Conservation (phyloP, 176 grass and related monocot species). For the Oryza coarctata region DNA sequence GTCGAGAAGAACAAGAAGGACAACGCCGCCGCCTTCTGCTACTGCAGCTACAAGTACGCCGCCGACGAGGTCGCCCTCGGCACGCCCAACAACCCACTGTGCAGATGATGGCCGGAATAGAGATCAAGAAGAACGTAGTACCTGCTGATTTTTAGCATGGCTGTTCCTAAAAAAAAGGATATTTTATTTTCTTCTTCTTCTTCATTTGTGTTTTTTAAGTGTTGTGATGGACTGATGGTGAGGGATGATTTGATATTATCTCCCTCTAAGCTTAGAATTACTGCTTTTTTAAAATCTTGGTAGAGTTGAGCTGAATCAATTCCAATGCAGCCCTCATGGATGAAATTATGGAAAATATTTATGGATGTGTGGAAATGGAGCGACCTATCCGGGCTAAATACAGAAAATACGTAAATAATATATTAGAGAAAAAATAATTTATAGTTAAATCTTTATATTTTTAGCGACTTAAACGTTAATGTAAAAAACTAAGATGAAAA, state of each 20-base stretch:
- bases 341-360: conserved; percentile 22
- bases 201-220: not conserved
- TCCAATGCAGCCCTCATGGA: conserved; percentile 32
- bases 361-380: conserved; percentile 20
- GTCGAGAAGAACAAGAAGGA: conserved; percentile 59
- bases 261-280: conserved; percentile 44
- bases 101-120: conserved; percentile 42
- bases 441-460: too few species aligned
- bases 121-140: not conserved
- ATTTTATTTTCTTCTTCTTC: not conserved
- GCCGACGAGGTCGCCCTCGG: conserved; percentile 13
- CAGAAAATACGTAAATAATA: too few species aligned
- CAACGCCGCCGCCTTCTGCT: conserved; percentile 34
- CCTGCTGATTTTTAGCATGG: not conserved
- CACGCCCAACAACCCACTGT: conserved; percentile 51
- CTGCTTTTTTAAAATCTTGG: not conserved
- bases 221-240: conserved; percentile 37
- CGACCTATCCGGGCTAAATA: too few species aligned
- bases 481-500: too few species aligned
- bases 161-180: not conserved
- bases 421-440: too few species aligned
- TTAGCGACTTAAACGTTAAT: too few species aligned
- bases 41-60: conserved; percentile 58
- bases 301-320: not conserved
- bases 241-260: conserved; percentile 58